These are phyloP conservation scores for Blastocystis sp. DNA, from an alignment of 352 stramenopile genomes.

Conservation along the genomic window DNA sequence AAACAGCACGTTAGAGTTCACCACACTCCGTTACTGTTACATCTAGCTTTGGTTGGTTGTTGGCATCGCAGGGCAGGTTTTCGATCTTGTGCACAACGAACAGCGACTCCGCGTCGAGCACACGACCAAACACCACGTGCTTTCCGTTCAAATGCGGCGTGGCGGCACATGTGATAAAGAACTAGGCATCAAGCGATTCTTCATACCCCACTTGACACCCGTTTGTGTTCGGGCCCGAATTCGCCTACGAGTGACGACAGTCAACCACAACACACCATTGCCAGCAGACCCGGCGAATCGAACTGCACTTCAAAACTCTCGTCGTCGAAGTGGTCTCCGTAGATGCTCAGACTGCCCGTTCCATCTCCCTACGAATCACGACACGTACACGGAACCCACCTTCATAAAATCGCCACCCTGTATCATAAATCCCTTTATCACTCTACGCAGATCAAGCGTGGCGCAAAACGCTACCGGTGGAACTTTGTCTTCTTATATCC, in stretches of 20 bases:
- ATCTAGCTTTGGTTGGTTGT: conserved; percentile 87
- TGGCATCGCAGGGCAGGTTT: conserved; percentile 82
- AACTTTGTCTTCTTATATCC: conserved; percentile 96
- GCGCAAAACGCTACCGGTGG: conserved; percentile 78
- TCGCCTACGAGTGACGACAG: conserved; percentile 79
- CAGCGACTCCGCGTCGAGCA: conserved; percentile 81
- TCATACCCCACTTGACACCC: conserved; percentile 90
- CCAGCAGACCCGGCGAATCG: conserved; percentile 88
- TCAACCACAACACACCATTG: conserved; percentile 82
- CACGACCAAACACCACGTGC: conserved; percentile 97
- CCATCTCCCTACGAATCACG: conserved; percentile 48
- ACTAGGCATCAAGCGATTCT: conserved; percentile 68
- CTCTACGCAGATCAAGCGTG: background rate
- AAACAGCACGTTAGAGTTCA: conserved; percentile 77
- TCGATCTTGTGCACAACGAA: conserved; percentile 90
- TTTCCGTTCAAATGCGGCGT: conserved; percentile 95
- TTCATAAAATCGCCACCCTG: conserved; percentile 92
- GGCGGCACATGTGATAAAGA: conserved; percentile 78
- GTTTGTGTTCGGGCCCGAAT: conserved; percentile 92
- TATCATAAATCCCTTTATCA: conserved; percentile 89
- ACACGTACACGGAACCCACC: conserved; percentile 52
- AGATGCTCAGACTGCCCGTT: conserved; percentile 80
- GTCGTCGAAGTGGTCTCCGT: conserved; percentile 93
- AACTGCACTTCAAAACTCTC: conserved; percentile 89
- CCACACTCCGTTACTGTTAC: conserved; percentile 96